These are phyloP conservation scores for Kuraishia molischiana DNA, from an alignment of 805 yeast species.

Conservation along the genomic window DNA sequence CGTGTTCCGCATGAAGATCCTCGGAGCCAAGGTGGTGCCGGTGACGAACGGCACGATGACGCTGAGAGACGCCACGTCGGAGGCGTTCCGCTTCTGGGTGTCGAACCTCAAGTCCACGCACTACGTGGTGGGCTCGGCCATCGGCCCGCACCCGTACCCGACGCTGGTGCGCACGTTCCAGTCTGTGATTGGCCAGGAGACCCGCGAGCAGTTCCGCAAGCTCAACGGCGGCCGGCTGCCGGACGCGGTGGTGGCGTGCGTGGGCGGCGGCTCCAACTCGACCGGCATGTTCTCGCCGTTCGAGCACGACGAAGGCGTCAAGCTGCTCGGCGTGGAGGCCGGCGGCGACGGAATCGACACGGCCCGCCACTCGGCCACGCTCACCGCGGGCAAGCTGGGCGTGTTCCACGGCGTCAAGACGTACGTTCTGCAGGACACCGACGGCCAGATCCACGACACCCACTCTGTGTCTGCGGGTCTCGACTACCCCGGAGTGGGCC, in stretches of 20 bases:
- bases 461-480: conserved; percentile 98
- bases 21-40: conserved; percentile 93
- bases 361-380: conserved; percentile 84
- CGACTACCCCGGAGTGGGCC: conserved; percentile 99
- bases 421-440: conserved; percentile 79
- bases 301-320: conserved; percentile 69
- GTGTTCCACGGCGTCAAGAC: conserved; percentile 98
- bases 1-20: conserved; percentile 92
- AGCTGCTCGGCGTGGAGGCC: conserved; percentile 91
- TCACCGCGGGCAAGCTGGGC: conserved; percentile 93
- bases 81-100: conserved; percentile 95
- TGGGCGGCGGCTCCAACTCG: conserved; percentile 98
- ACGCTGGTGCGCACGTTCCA: conserved; percentile 97
- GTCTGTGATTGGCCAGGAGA: conserved; percentile 91
- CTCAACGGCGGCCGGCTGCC: conserved; percentile 80
- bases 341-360: conserved; percentile 97
- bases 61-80: conserved; percentile 94
- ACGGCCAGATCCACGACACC: conserved; percentile 96
- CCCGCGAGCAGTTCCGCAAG: conserved; percentile 80
- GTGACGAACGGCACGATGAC: conserved; percentile 94
- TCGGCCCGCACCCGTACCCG: conserved; percentile 99
- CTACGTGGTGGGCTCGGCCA: conserved; percentile 95
- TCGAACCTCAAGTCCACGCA: conserved; percentile 79
- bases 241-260: conserved; percentile 94
- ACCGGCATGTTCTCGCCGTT: conserved; percentile 95